Evolutionary conservation across 108 stramenopile species (phyloP).

Genomic region (Fragilaria crotonensis): DNA sequence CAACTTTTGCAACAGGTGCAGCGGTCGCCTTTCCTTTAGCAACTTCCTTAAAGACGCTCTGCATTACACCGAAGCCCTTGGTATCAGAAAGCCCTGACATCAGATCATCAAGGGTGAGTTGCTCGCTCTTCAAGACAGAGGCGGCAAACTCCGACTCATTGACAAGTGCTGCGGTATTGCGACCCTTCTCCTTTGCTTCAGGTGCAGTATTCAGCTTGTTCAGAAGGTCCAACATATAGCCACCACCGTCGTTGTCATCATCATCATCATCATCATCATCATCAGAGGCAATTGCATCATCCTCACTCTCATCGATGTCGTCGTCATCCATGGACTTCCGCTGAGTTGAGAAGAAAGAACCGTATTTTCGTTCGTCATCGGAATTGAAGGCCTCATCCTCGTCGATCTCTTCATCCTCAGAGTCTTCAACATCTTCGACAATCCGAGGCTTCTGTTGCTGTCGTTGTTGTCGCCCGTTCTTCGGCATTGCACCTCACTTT

Average conservation of each 20-base stretch:
- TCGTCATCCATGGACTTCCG: constrained; percentile 5
- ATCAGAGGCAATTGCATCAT: constrained; percentile 10
- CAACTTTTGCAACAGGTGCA: constrained; percentile 63
- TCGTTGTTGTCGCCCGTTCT: no score
- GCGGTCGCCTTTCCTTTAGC: constrained; percentile 34
- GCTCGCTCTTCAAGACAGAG: constrained; percentile 10
- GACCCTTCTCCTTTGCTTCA: constrained; percentile 7
- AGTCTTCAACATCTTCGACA: constrained; percentile 35
- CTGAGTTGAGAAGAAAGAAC: constrained; percentile 46
- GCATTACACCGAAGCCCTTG: constrained; percentile 69
- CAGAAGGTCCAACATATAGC: constrained; percentile 77
- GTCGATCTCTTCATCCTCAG: constrained; percentile 75
- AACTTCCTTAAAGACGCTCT: constrained; percentile 59
- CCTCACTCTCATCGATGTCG: constrained; percentile 30
- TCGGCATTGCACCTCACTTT: not conserved
- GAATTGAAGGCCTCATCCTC: constrained; percentile 84
- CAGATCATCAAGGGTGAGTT: constrained; percentile 76
- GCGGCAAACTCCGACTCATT: constrained; percentile 42
- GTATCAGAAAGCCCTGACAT: constrained; percentile 81
- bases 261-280: constrained; percentile 37
- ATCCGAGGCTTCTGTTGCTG: constrained; percentile 22
- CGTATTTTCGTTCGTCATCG: constrained; percentile 77
- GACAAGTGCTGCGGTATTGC: constrained; percentile 25
- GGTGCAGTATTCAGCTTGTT: constrained; percentile 49
- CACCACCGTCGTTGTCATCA: constrained; percentile 73